These are phyloP conservation scores for Cyclotella cryptica DNA, from an alignment of 108 stramenopile genomes.

Conservation along the genomic window DNA sequence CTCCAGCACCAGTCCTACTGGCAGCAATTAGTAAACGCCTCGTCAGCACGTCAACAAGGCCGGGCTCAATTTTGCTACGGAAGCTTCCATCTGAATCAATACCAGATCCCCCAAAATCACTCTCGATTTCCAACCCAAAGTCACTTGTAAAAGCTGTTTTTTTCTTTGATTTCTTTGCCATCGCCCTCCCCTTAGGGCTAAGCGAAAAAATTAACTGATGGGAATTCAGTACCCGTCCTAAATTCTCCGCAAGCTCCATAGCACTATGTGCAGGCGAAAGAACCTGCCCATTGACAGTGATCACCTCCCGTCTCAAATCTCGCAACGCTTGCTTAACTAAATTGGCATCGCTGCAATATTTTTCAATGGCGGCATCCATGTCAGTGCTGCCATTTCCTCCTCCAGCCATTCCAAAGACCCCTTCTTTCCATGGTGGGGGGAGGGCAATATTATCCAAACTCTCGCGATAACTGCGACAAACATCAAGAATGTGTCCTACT, in stretches of 20 bases:
- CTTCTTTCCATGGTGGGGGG: conserved; percentile 62
- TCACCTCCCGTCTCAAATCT: conserved; percentile 83
- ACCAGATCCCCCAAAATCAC: conserved; percentile 33
- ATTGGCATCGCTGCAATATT: conserved; percentile 50
- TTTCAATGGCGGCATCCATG: conserved; percentile 41
- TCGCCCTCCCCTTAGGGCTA: conserved; percentile 26
- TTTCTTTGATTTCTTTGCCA: conserved; percentile 19
- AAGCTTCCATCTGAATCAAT: conserved; percentile 26
- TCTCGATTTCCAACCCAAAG: conserved; percentile 46
- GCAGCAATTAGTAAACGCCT: conserved; percentile 82
- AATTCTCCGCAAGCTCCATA: conserved; percentile 65
- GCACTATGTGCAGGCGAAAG: conserved; percentile 80
- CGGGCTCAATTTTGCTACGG: conserved; percentile 47
- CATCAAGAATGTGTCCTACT: conserved; percentile 86
- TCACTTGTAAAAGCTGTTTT: conserved; percentile 39
- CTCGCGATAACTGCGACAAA: conserved; percentile 69
- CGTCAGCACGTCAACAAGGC: conserved; percentile 77
- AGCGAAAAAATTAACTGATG: conserved; percentile 31
- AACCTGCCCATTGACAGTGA: conserved; percentile 86
- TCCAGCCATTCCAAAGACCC: conserved; percentile 43
- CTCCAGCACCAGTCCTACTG: conserved; percentile 85
- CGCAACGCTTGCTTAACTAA: conserved; percentile 78
- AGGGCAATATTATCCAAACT: conserved; percentile 76
- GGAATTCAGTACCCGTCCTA: conserved; percentile 73
- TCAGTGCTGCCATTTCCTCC: conserved; percentile 12